Percentiles rank a stretch among this genome's conserved stretches.
These are phyloP conservation scores for Boletus speciosus DNA, from an alignment of 768 basidiomycete species.

Conservation along the genomic window DNA sequence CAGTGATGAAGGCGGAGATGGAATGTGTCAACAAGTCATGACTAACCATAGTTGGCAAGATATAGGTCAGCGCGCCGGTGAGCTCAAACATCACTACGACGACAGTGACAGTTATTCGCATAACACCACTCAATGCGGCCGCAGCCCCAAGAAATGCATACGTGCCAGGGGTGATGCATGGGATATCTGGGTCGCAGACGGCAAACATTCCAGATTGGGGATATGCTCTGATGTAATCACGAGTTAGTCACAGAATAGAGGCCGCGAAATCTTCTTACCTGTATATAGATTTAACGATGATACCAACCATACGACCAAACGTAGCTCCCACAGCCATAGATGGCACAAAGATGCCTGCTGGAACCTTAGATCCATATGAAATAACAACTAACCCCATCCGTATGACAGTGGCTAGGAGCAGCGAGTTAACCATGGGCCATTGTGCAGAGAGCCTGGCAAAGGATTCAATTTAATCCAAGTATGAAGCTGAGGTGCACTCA, in stretches of 20 bases:
- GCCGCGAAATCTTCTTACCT: slow-evolving; percentile 47
- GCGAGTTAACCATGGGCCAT: slow-evolving; percentile 92
- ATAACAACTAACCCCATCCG: slow-evolving; percentile 83
- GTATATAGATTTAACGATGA: slow-evolving; percentile 91
- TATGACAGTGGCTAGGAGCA: slow-evolving; percentile 87
- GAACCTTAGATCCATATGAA: slow-evolving; percentile 95
- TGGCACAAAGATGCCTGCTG: slow-evolving; percentile 96
- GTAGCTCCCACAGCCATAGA: slow-evolving; percentile 99
- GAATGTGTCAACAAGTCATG: background rate
- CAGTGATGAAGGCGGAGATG: slow-evolving; percentile 5
- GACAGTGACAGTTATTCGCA: slow-evolving; percentile 95
- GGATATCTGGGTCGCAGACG: slow-evolving; percentile 85
- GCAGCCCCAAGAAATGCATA: slow-evolving; percentile 98
- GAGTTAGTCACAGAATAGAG: background rate
- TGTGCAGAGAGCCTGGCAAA: slow-evolving; percentile 65
- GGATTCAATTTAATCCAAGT: slow-evolving; percentile 5
- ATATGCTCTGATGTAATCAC: slow-evolving; percentile 54
- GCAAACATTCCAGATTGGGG: slow-evolving; percentile 85
- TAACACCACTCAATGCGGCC: slow-evolving; percentile 92
- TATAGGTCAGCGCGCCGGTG: slow-evolving; percentile 95
- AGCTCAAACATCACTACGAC: slow-evolving; percentile 99
- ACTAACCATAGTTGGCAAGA: slow-evolving; percentile 93
- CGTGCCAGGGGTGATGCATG: slow-evolving; percentile 97
- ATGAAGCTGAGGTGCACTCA: slow-evolving; percentile 40
- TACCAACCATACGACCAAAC: slow-evolving; percentile 96